Base-by-base conservation (phyloP, 2,329 filamentous ascomycete species). In the Byssochlamys sp. region DNA sequence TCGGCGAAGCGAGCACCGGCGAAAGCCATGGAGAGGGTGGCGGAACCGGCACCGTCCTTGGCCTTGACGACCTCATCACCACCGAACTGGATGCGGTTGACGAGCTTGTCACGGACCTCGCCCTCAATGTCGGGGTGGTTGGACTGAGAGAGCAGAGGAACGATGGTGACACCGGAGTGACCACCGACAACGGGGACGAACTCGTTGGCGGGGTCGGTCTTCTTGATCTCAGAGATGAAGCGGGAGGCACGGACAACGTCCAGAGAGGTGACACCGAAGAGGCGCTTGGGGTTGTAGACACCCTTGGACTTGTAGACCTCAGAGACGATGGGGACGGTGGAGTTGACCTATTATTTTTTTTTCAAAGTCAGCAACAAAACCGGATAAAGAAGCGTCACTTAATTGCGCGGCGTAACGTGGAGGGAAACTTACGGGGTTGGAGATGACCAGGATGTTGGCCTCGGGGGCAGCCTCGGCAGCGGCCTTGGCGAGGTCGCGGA, bases 11-110 rank as follows among this genome's bases (percentile, higher is more conserved):
- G 83, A 63, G 83, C 84, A 80, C 92, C 92, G 66, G 92, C 92
- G 85, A 96, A 92, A 72, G 92, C 92, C 92, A 99, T 99, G 81
- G 91, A 96, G 69, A 97, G 89, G 63, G 92, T 97, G 74, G 92
- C 92, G 67, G 91, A 96, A 69, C 92, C 92, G 71, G 91, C 91
- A 78, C 92, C 94, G 74, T 92, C 91, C 89, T 97, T 97, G 79
- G 92, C 94, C 86, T 96, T 85, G 80, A 97, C 92, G 67, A 97
- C 92, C 86, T 97, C 92, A 76, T 97, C 92, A 83, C 92, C 92
- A 77, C 94, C 92, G 76, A 97, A 97, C 82, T 97, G 92, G 72
- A 97, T 94, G 76, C 94, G 91, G 77, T 91, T 86, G 79, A 97
- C 81, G 70, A 97, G 90, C 62, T 83, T 82, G 64, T 85, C 84